A percentile compares a stretch with the other conserved stretches of the same genome.
Evolutionary conservation across 2,329 filamentous ascomycete species (phyloP).

Genomic region (Pseudogymnoascus sp.): DNA sequence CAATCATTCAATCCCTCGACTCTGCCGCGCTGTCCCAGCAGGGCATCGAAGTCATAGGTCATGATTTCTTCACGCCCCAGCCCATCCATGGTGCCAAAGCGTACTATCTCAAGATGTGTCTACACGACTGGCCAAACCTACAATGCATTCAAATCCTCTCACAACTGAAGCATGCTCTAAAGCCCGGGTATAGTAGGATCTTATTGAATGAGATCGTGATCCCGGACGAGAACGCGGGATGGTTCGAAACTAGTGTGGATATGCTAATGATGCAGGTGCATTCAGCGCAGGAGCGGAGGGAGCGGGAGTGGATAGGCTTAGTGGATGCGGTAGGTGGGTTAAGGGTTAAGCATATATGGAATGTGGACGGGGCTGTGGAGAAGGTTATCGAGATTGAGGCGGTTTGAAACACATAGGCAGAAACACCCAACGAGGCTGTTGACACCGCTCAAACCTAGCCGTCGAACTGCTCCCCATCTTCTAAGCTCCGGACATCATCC

Average conservation of each 20-base stretch:
- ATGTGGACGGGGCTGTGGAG: conserved; percentile 4
- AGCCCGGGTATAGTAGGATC: conserved; percentile 23
- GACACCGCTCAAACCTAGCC: too few relatives aligned
- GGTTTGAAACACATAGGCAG: not conserved
- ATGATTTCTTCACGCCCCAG: conserved; percentile 31
- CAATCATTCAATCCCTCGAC: not conserved
- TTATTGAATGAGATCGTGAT: conserved; percentile 18
- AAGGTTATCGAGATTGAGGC: conserved; percentile 9
- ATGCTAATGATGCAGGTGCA: conserved; percentile 8
- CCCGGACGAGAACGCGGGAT: conserved; percentile 9
- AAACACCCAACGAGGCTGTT: too few relatives aligned
- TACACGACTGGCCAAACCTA: conserved; percentile 36
- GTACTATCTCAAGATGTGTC: conserved; percentile 30
- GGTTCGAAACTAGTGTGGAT: conserved; percentile 8
- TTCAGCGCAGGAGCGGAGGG: conserved; percentile 8
- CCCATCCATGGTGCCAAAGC: conserved; percentile 26
- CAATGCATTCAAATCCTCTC: conserved; percentile 28
- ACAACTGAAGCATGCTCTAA: conserved; percentile 17
- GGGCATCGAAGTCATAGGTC: conserved; percentile 23
- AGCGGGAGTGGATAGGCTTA: not conserved
- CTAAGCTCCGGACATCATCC: too few relatives aligned
- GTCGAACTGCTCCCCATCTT: too few relatives aligned
- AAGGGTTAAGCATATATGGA: conserved; percentile 2
- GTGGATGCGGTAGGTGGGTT: conserved; percentile 9
- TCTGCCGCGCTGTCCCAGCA: not conserved